Conservation (phyloP, 2,329 filamentous ascomycete species). For the Pestalotiopsis sp. region DNA sequence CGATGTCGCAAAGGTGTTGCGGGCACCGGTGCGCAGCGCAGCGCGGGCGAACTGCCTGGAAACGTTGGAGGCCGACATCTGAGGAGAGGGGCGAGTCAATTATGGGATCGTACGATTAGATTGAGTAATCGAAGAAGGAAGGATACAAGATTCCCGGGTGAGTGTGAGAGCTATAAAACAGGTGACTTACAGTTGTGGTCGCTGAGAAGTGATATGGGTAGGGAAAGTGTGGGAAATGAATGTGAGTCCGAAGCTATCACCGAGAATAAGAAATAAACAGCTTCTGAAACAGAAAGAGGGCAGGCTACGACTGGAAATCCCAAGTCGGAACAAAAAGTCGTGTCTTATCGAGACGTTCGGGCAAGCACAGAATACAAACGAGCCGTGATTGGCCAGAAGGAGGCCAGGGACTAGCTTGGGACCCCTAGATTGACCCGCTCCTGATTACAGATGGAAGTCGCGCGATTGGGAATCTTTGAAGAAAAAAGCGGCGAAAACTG, state of each 20-base stretch:
- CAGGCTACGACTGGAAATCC: background rate
- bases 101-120: background rate
- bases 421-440: slow-evolving; percentile 5
- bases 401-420: slow-evolving; percentile 5
- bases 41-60: slow-evolving; percentile 58
- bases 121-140: background rate
- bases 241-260: slow-evolving; percentile 1
- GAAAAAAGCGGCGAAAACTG: slow-evolving; percentile 8
- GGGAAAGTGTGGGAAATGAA: background rate
- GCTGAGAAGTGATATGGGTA: background rate
- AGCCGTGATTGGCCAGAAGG: slow-evolving; percentile 9
- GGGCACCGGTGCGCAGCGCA: slow-evolving; percentile 61
- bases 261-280: background rate
- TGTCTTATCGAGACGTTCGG: slow-evolving; percentile 7
- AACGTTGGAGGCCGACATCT: slow-evolving; percentile 49
- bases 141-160: background rate
- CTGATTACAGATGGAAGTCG: slow-evolving; percentile 6
- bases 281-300: background rate
- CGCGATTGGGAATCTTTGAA: slow-evolving; percentile 1
- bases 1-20: slow-evolving; percentile 60
- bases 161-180: background rate
- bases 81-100: slow-evolving; percentile 11
- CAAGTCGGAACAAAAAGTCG: background rate
- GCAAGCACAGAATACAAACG: slow-evolving; percentile 3
- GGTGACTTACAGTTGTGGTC: background rate